Base-by-base conservation (phyloP, 2,329 filamentous ascomycete species). In the Penicillium palitans region DNA sequence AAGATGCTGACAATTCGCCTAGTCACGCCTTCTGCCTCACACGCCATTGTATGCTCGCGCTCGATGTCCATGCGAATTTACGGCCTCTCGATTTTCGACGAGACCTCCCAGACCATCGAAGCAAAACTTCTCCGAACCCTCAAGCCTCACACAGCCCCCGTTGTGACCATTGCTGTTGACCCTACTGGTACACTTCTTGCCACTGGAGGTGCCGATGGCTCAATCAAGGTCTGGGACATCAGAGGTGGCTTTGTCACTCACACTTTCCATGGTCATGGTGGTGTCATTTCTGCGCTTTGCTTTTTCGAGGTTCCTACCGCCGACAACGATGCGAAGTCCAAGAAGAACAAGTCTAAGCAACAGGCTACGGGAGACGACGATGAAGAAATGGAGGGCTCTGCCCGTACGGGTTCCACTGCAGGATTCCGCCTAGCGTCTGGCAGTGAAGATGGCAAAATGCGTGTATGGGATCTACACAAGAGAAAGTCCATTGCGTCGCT, bases 141-240 rank as follows among this genome's bases (percentile, higher is more conserved):
- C 33, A 97, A 96, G 74, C 92, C 95, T 8, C 95, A 98, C 72
- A 84, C 87, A 0, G 93, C 93, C 2, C 95, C 96, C 0, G 92
- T 98, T 1, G 88, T 96, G 1, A 91, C 93, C 9, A 81, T 93
- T 15, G 87, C 91, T 1, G 87, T 95, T 61, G 95, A 99, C 73
- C 83, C 86, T 54, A 96, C 93, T 1, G 90, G 93, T 69, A 96
- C 93, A 2, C 80, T 99, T 13, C 82, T 99, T 44, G 95, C 93
- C 17, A 98, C 93, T 17, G 95, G 96, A 62, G 91, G 90, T 49
- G 93, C 95, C 4, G 95, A 99, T 72, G 95, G 95, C 25, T 86
- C 90, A 0, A 90, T 98, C 68, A 99, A 99, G 75, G 88, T 99
- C 52, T 99, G 93, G 93, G 95, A 99, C 76, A 91, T 99, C 59